phyloP scores from a whole-genome alignment of 179 eudicot genomes.

The Corrigiola litoralis region DNA sequence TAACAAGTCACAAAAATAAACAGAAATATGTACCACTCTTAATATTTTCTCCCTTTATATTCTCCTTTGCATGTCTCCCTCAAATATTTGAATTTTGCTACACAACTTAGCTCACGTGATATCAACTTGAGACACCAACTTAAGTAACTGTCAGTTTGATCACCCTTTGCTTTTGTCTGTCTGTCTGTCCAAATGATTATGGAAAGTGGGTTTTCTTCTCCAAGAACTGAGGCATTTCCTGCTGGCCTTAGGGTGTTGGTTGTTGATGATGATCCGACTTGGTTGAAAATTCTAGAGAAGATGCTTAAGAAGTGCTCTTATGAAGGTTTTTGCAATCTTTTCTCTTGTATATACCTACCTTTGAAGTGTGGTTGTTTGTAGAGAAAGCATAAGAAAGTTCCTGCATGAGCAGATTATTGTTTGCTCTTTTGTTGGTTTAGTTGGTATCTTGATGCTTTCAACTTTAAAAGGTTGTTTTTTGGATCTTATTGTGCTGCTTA shows the following conservation, averaged over 20 bases:
- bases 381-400: neutral
- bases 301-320: conserved; percentile 91
- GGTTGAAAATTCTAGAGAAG: conserved; percentile 82
- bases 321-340: conserved; percentile 45
- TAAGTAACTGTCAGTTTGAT: neutral
- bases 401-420: too few relatives aligned
- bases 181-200: conserved; percentile 15
- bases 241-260: conserved; percentile 82
- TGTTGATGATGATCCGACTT: conserved; percentile 85
- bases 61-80: conserved; percentile 11
- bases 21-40: too few relatives aligned
- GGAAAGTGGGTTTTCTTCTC: conserved; percentile 63
- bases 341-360: neutral
- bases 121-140: too few relatives aligned
- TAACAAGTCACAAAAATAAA: too few relatives aligned
- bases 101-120: conserved; percentile 9
- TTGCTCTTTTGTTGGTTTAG: neutral
- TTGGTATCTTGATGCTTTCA: neutral
- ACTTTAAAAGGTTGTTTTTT: neutral
- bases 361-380: neutral
- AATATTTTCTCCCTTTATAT: conserved; percentile 2
- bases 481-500: too few relatives aligned
- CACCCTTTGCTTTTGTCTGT: neutral
- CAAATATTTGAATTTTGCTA: conserved; percentile 12
- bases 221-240: conserved; percentile 64